These are phyloP conservation scores for Ceratocystis harringtonii DNA, from an alignment of 2,329 filamentous ascomycete species.

Conservation along the genomic window DNA sequence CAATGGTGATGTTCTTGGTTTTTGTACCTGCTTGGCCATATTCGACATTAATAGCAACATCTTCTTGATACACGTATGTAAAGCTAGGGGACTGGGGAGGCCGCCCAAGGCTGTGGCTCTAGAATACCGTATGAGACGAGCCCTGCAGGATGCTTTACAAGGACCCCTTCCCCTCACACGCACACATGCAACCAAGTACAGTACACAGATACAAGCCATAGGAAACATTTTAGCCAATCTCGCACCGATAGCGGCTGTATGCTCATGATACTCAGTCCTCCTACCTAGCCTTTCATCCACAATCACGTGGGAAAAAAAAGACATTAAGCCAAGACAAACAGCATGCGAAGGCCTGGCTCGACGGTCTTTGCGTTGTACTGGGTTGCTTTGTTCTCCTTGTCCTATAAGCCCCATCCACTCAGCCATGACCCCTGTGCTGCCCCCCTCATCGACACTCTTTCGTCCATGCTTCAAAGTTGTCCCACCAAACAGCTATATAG, in stretches of 20 bases:
- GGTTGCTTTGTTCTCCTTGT: neutral
- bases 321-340: neutral
- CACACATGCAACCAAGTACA: too few species aligned
- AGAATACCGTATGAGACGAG: too few species aligned
- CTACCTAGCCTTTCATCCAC: neutral
- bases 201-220: neutral
- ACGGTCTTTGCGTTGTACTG: neutral
- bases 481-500: neutral
- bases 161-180: too few species aligned
- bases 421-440: constrained; percentile 1
- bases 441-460: neutral
- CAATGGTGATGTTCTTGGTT: too few species aligned
- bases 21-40: too few species aligned
- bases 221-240: neutral
- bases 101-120: too few species aligned
- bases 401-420: neutral
- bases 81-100: too few species aligned
- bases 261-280: neutral
- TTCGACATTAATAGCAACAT: neutral
- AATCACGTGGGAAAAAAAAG: neutral
- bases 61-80: neutral
- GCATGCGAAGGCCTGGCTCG: neutral
- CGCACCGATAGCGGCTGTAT: neutral
- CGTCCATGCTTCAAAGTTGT: neutral
- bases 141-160: too few species aligned